Evolutionary conservation across 768 basidiomycete genomes (phyloP).

Genomic region (Hortiboletus campestris): DNA sequence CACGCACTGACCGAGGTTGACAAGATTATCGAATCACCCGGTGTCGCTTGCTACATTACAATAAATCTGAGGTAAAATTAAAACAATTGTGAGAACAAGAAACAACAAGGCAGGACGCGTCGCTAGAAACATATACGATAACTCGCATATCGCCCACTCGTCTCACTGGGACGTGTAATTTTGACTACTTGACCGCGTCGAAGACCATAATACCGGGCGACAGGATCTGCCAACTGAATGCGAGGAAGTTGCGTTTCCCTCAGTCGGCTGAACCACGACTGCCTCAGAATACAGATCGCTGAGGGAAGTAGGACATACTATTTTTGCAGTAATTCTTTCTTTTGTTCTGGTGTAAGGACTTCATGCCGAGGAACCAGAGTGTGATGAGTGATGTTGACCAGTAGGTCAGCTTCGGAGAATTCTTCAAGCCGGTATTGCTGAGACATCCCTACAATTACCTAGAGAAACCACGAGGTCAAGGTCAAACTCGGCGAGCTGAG

Average conservation of each 20-base stretch:
- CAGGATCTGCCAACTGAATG: constrained; percentile 94
- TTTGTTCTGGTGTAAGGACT: constrained; percentile 81
- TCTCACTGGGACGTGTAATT: constrained; percentile 96
- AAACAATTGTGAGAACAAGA: background rate
- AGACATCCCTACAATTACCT: constrained; percentile 94
- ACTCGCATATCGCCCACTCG: constrained; percentile 89
- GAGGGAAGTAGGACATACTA: constrained; percentile 65
- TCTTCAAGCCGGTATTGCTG: constrained; percentile 87
- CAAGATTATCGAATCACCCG: constrained; percentile 4
- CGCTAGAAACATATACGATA: constrained; percentile 85
- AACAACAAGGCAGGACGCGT: background rate
- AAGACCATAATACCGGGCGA: constrained; percentile 97
- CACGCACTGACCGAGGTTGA: constrained; percentile 1
- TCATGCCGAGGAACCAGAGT: constrained; percentile 93
- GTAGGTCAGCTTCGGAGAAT: constrained; percentile 92
- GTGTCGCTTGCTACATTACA: constrained; percentile 14
- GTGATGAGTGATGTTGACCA: constrained; percentile 97
- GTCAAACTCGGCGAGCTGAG: background rate
- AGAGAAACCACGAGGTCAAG: constrained; percentile 2
- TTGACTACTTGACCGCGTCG: constrained; percentile 96
- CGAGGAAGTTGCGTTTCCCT: constrained; percentile 98
- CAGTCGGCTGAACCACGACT: constrained; percentile 62
- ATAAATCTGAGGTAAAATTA: constrained; percentile 5
- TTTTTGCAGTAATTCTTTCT: constrained; percentile 80
- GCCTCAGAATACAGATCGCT: constrained; percentile 7